Evolutionary conservation across 257 asterid genomes (phyloP), one percentile per base, ranked within the genome.

Genomic region (Anisodus tanguticus): DNA sequence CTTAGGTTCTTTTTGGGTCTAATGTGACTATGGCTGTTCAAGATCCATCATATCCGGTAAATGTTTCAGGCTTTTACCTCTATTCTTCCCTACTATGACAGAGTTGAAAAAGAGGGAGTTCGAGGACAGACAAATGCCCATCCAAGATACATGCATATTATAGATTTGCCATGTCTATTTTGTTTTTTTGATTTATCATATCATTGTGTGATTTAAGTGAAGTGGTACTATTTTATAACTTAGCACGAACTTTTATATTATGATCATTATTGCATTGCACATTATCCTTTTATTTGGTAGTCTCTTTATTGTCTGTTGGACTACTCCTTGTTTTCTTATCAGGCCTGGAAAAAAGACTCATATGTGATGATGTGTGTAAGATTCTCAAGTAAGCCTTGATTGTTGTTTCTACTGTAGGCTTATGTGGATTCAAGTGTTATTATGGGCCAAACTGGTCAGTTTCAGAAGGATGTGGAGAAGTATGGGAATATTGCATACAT

Each of bases 41-140:
- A 92, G 99, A 95, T 79, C 99, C 99, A 80, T 97, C 99, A 68
- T 95, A 97, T 87, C 98, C 98, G 91, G 98, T 97, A 93, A 84
- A 82, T 82, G 60, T 82, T 87, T 80, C 60, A 39, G 49, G 82
- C 49, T 77, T 76, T 15, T 77, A 3, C 82, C 82, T 77, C 9
- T 77, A 5, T 53, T 77, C 82, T 77, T 77, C 64, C 11, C 15
- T 51, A 53, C 53, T 77, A 9, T 26, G 63, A 53, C 66, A 53
- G 39, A 49, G 19, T 19, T 10, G 62, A 76, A 76, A 49, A 51
- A 72, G 17, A n/a, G 39, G 39, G 11, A 70, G 39, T 71, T 45
- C 16, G 8, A 45, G 39, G 39, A 39, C 58, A 10, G 80, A 31
- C 39, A 43, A n/a, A 77, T 53, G 82, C 49, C n/a, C 31, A 15